Conservation (phyloP, 495 filamentous ascomycete genomes). For the Elaphomyces granulatus region DNA sequence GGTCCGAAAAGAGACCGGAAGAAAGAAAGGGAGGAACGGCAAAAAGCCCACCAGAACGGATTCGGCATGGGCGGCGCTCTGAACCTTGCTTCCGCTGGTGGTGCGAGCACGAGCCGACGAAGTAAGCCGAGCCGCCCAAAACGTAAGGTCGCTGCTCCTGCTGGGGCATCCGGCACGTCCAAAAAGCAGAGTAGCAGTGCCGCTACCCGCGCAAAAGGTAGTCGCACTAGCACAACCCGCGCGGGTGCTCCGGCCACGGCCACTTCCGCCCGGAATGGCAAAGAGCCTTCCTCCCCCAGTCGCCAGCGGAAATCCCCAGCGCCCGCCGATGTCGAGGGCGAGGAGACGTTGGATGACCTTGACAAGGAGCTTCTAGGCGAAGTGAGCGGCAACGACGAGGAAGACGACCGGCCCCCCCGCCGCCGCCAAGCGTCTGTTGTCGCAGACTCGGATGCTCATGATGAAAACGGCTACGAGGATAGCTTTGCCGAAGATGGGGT, state of each 20-base stretch:
- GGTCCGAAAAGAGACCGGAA: constrained; percentile 31
- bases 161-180: constrained; percentile 13
- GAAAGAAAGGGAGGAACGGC: constrained; percentile 30
- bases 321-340: constrained; percentile 20
- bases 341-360: constrained; percentile 34
- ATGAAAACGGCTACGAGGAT: constrained; percentile 16
- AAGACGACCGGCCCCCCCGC: constrained; percentile 1
- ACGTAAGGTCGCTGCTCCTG: constrained; percentile 24
- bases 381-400: constrained; percentile 31
- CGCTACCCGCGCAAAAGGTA: constrained; percentile 19
- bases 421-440: not conserved
- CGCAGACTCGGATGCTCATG: constrained; percentile 4
- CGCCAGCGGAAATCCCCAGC: constrained; percentile 6
- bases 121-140: constrained; percentile 14
- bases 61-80: not conserved
- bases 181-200: constrained; percentile 13
- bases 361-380: constrained; percentile 39
- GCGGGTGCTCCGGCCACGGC: constrained; percentile 6
- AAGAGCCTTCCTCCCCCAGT: constrained; percentile 14
- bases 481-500: constrained; percentile 15
- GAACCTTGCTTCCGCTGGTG: not conserved
- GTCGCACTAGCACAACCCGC: constrained; percentile 15
- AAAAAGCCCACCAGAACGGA: constrained; percentile 12
- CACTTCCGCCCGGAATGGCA: constrained; percentile 9
- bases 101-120: constrained; percentile 5